Percentiles rank a stretch among this genome's conserved stretches.
These are phyloP conservation scores for Wallacemonas rigidus DNA, from an alignment of 208 protist genomes.

Conservation along the genomic window DNA sequence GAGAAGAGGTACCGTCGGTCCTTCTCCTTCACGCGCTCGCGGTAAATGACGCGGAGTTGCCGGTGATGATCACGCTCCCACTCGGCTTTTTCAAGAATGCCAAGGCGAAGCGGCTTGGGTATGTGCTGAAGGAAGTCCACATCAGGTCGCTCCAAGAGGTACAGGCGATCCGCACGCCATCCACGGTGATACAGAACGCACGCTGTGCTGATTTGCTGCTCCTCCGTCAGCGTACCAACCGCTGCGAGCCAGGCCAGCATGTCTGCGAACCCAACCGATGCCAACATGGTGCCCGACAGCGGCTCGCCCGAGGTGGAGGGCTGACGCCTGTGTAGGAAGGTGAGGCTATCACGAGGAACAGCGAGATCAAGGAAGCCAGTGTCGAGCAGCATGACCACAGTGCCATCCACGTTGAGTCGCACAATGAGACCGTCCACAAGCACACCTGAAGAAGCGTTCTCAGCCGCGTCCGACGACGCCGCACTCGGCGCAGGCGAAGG, in stretches of 20 bases:
- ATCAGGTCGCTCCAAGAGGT: constrained; percentile 77
- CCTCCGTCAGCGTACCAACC: constrained; percentile 44
- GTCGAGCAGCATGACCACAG: constrained; percentile 80
- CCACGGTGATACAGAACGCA: constrained; percentile 81
- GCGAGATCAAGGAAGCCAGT: constrained; percentile 81
- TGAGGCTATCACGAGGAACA: constrained; percentile 78
- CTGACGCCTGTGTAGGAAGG: constrained; percentile 54
- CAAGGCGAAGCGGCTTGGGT: constrained; percentile 75
- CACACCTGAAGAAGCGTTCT: constrained; percentile 13
- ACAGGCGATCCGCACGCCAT: constrained; percentile 82
- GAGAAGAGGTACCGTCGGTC: constrained; percentile 79
- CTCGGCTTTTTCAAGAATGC: constrained; percentile 87
- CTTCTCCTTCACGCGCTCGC: constrained; percentile 86
- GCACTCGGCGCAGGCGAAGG: background rate
- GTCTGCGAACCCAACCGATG: constrained; percentile 49
- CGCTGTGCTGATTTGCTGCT: constrained; percentile 61
- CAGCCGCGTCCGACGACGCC: background rate
- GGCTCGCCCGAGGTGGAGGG: constrained; percentile 14
- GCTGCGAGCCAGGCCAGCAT: constrained; percentile 85
- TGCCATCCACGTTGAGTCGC: constrained; percentile 79
- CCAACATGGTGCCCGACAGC: constrained; percentile 24
- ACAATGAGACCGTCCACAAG: constrained; percentile 77
- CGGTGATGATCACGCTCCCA: constrained; percentile 89
- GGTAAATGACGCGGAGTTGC: constrained; percentile 79
- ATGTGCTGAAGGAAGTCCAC: constrained; percentile 73